phyloP scores from a whole-genome alignment of 305 asterid genomes.

The Solanum hybrid region DNA sequence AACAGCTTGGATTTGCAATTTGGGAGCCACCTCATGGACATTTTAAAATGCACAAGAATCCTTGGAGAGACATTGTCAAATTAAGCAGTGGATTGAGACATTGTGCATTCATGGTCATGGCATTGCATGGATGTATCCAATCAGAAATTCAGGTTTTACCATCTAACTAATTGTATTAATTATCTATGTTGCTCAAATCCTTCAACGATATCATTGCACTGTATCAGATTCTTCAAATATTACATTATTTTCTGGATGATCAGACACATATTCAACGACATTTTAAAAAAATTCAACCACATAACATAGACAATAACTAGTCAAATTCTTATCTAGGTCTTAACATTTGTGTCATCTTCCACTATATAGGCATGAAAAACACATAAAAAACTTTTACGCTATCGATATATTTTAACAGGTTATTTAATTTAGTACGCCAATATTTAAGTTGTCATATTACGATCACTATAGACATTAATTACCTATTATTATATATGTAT shows the following conservation, averaged over 20 bases:
- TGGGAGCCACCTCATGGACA: slow-evolving; percentile 56
- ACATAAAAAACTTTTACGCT: not conserved
- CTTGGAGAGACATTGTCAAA: slow-evolving; percentile 32
- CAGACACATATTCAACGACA: not conserved
- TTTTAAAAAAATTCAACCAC: accelerated
- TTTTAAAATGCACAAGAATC: slow-evolving; percentile 27
- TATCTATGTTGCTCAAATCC: not conserved
- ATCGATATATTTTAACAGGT: not conserved
- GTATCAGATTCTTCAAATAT: not conserved
- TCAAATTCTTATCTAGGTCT: not conserved
- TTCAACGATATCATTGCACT: not conserved
- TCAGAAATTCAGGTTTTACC: slow-evolving; percentile 43
- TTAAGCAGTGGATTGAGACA: slow-evolving; percentile 38
- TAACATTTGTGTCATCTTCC: not conserved
- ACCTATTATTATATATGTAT: not conserved
- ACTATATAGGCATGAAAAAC: not conserved
- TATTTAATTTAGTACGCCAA: not conserved
- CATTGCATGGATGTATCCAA: slow-evolving; percentile 34
- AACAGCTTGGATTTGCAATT: slow-evolving; percentile 36
- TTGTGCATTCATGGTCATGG: slow-evolving; percentile 49
- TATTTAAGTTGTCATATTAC: not conserved
- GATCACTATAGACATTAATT: not conserved
- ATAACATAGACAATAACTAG: not conserved
- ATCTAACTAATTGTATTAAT: not conserved
- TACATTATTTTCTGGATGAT: not conserved